phyloP scores from a whole-genome alignment of 768 basidiomycete genomes.

The Baorangia bicolor region DNA sequence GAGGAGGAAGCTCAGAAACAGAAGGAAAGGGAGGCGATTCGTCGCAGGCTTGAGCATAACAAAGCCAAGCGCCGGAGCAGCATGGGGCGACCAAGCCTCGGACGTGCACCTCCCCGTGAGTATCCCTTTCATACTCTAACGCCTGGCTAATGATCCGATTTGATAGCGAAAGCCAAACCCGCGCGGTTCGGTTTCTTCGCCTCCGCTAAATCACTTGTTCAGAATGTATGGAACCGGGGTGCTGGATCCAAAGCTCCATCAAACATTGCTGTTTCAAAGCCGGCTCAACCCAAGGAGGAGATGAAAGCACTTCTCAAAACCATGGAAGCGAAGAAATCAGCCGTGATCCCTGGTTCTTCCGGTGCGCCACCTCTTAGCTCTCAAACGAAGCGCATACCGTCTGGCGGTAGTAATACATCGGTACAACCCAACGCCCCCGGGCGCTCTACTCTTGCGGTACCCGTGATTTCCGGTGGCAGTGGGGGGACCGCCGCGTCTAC shows the following conservation, averaged over 20 bases:
- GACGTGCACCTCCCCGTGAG: constrained; percentile 43
- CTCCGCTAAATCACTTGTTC: constrained; percentile 66
- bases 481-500: constrained; percentile 9
- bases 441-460: constrained; percentile 16
- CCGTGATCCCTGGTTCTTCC: constrained; percentile 19
- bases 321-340: constrained; percentile 21
- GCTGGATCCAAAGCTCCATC: constrained; percentile 30
- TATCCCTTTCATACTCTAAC: constrained; percentile 3
- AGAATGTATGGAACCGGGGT: constrained; percentile 71
- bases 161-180: constrained; percentile 40
- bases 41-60: constrained; percentile 62
- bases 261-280: constrained; percentile 30
- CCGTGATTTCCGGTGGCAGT: constrained; percentile 4
- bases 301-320: constrained; percentile 12
- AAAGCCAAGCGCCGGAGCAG: constrained; percentile 72
- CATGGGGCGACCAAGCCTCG: constrained; percentile 45
- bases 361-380: constrained; percentile 18
- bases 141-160: constrained; percentile 6
- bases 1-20: constrained; percentile 35
- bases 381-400: constrained; percentile 18
- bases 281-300: constrained; percentile 14
- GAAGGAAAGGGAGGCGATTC: constrained; percentile 56
- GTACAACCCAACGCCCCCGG: neutral
- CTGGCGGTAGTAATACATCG: constrained; percentile 15
- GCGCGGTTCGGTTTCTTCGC: constrained; percentile 70